Base-by-base conservation (phyloP, 768 basidiomycete genomes). In the Tricholoma terreum region DNA sequence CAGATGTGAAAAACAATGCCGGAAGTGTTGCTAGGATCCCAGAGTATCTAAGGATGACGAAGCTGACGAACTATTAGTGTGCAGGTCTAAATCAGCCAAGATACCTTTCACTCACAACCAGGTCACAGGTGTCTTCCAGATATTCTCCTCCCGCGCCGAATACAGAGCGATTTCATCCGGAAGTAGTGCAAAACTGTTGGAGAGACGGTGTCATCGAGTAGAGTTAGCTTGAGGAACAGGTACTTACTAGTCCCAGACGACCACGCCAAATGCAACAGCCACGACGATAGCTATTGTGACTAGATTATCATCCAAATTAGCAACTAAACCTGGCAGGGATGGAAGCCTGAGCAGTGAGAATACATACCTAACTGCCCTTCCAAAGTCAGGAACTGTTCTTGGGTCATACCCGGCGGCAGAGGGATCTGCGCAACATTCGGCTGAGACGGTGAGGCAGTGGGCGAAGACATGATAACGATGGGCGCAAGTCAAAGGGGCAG, bases 201-300 rank as follows among this genome's bases (percentile, higher is more conserved):
- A 8, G 6, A 24, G 58, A n/a, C 17, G 22, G 3, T 2, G 14
- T 60, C 3, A 50, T 35, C 31, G 30, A 34, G 22, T 7, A 30
- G 31, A 21, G 17, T 24, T 22, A 15, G 12, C 5, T 35, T 11
- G 9, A 38, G n/a, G 36, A 46, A 15, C 22, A 17, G 40, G 14
- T 35, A 61, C 72, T 38, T 30, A 71, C 70, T 70, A 70, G 45
- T 73, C 72, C 69, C 72, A 73, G 6, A 67, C 53, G n/a, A 71
- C 63, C n/a, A 71, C 56, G 8, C 62, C 69, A 36, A 71, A 66
- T 12, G 68, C 72, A 35, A 69, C 66, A 2, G 65, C 68, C 42
- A 68, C 68, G 40, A 64, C 67, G 24, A 73, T 64, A 42, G 58
- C 59, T 14, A 64, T 60, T 10, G 61, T 60, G 42, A 64, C 63